A percentile compares a stretch with the other conserved stretches of the same genome.
Evolutionary conservation across 441 rosid species (phyloP).

Genomic region (Daphne laureola): DNA sequence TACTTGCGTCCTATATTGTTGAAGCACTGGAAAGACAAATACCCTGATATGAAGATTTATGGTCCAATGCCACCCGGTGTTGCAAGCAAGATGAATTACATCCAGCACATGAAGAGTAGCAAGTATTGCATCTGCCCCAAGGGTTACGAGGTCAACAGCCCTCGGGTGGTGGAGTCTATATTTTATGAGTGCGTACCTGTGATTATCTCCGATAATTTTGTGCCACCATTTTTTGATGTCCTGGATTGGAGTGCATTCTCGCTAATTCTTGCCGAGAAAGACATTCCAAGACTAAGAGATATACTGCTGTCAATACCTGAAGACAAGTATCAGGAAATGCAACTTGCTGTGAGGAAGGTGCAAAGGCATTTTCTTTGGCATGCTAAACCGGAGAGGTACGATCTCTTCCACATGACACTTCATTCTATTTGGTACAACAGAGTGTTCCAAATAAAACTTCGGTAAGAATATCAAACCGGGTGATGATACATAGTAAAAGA

Average conservation of each 20-base stretch:
- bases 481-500: neutral
- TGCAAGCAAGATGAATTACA: conserved; percentile 86
- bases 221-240: conserved; percentile 81
- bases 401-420: conserved; percentile 84
- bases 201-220: conserved; percentile 77
- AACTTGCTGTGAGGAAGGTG: conserved; percentile 58
- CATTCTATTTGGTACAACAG: conserved; percentile 88
- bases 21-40: conserved; percentile 79
- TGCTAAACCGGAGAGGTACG: conserved; percentile 66
- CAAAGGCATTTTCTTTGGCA: conserved; percentile 90
- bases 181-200: conserved; percentile 89
- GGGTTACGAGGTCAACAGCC: conserved; percentile 91
- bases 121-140: conserved; percentile 85
- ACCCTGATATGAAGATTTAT: conserved; percentile 61
- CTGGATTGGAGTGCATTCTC: conserved; percentile 74
- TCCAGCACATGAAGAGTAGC: conserved; percentile 81
- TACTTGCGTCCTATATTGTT: conserved; percentile 65
- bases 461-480: conserved; percentile 19
- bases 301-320: conserved; percentile 50
- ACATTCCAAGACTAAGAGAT: conserved; percentile 66
- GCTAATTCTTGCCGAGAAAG: conserved; percentile 64
- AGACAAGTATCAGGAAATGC: conserved; percentile 58
- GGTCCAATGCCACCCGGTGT: conserved; percentile 87
- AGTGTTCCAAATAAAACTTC: conserved; percentile 66
- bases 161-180: conserved; percentile 73